Conservation (phyloP, 2,329 filamentous ascomycete species). For the Thermothelomyces thermophilus region DNA sequence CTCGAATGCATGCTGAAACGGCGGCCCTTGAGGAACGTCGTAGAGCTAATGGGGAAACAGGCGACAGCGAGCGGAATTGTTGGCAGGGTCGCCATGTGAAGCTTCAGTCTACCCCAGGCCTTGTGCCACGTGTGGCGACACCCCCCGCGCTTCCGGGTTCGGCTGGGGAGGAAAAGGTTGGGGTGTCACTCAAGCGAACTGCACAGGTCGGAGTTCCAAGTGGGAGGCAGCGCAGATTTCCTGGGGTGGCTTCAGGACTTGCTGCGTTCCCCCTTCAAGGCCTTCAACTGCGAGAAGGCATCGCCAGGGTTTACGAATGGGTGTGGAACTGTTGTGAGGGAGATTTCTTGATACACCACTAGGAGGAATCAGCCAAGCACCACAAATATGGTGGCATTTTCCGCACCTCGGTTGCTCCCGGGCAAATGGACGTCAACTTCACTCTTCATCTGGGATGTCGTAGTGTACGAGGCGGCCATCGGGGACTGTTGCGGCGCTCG, state of each 20-base stretch:
- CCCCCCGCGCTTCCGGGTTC: no score
- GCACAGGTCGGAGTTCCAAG: not conserved
- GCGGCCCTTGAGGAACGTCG: no score
- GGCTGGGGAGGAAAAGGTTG: no score
- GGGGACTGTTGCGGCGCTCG: conserved; percentile 1
- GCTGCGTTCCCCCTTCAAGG: not conserved
- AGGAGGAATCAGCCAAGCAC: not conserved
- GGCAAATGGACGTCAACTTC: conserved; percentile 7
- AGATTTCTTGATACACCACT: conserved; percentile 8
- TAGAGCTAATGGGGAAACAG: no score
- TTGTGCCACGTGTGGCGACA: no score
- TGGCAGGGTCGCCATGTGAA: no score
- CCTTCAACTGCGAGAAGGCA: conserved; percentile 9
- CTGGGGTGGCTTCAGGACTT: not conserved
- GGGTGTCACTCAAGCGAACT: no score
- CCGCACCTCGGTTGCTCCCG: conserved; percentile 8
- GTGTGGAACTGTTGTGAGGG: conserved; percentile 13
- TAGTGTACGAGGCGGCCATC: conserved; percentile 2
- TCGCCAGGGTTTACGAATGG: conserved; percentile 20
- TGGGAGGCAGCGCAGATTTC: not conserved
- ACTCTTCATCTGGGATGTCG: conserved; percentile 8
- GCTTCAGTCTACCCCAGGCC: no score
- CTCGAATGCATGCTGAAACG: no score
- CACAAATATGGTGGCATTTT: not conserved
- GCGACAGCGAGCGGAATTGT: no score